Evolutionary conservation across 2,329 filamentous ascomycete species (phyloP).

Genomic region (Atkinsonella texensis): DNA sequence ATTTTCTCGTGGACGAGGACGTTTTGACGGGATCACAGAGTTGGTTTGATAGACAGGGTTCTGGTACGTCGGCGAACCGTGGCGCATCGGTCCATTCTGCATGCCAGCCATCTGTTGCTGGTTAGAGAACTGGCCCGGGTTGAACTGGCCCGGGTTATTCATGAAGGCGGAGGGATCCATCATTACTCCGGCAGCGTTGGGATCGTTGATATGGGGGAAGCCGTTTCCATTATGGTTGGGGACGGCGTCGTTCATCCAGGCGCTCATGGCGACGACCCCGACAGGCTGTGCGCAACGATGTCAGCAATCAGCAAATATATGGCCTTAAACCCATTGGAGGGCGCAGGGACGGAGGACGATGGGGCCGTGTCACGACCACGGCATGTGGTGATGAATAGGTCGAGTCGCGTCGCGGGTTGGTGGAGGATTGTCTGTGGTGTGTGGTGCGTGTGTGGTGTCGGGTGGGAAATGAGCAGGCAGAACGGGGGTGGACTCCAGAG

Average conservation of each 20-base stretch:
- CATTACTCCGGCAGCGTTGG: conserved; percentile 44
- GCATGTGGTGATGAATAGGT: conserved; percentile 24
- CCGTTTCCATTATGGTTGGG: conserved; percentile 59
- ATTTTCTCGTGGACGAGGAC: conserved; percentile 70
- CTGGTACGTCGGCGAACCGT: conserved; percentile 65
- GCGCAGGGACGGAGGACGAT: conserved; percentile 28
- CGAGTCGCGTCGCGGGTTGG: conserved; percentile 31
- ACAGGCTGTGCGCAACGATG: conserved; percentile 31
- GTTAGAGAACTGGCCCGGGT: conserved; percentile 45
- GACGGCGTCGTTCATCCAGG: conserved; percentile 61
- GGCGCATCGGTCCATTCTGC: conserved; percentile 76
- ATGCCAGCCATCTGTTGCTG: conserved; percentile 46
- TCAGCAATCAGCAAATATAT: conserved; percentile 32
- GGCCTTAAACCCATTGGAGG: conserved; percentile 28
- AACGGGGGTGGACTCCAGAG: conserved; percentile 5
- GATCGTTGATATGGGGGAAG: conserved; percentile 53
- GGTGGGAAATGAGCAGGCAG: conserved; percentile 18
- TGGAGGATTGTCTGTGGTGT: conserved; percentile 20
- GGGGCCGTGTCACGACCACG: conserved; percentile 34
- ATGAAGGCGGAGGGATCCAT: conserved; percentile 56
- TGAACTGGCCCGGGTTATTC: conserved; percentile 48
- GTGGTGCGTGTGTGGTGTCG: conserved; percentile 14
- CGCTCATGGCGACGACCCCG: conserved; percentile 49
- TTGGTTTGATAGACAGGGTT: conserved; percentile 67
- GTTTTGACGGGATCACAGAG: conserved; percentile 80